These are phyloP conservation scores for Salix arbutifolia DNA, from an alignment of 345 rosid genomes.

Conservation along the genomic window DNA sequence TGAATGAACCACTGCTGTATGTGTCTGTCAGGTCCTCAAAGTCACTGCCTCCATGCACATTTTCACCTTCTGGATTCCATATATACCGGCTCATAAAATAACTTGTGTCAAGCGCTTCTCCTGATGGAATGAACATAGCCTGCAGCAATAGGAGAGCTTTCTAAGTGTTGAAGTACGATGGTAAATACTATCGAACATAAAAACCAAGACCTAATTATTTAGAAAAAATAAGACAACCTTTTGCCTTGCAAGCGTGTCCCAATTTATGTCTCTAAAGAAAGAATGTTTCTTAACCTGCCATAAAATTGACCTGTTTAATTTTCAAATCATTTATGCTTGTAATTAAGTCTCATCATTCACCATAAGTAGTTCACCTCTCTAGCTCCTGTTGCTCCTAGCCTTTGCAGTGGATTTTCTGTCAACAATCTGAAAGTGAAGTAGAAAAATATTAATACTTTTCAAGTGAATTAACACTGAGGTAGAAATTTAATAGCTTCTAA, in stretches of 20 bases:
- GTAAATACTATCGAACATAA: not conserved
- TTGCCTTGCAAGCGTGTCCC: constrained; percentile 95
- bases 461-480: constrained; percentile 2
- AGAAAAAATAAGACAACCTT: constrained; percentile 42
- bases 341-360: constrained; percentile 13
- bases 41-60: constrained; percentile 74
- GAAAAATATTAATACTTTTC: constrained; percentile 6
- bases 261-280: constrained; percentile 80
- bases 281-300: constrained; percentile 76
- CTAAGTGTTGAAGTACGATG: constrained; percentile 12
- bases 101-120: constrained; percentile 80
- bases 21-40: constrained; percentile 77
- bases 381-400: constrained; percentile 92
- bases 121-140: constrained; percentile 93
- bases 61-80: constrained; percentile 86
- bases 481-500: not conserved
- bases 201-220: not conserved
- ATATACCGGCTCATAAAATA: constrained; percentile 90
- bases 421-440: constrained; percentile 53
- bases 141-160: constrained; percentile 29
- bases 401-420: constrained; percentile 81
- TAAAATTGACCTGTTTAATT: constrained; percentile 14
- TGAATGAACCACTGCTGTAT: constrained; percentile 64
- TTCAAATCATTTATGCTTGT: not conserved
- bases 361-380: constrained; percentile 52